A percentile compares a stretch with the other conserved stretches of the same genome.
These are phyloP conservation scores for Nakaseomyces delphensis DNA, from an alignment of 1,139 yeast genomes.

Conservation along the genomic window DNA sequence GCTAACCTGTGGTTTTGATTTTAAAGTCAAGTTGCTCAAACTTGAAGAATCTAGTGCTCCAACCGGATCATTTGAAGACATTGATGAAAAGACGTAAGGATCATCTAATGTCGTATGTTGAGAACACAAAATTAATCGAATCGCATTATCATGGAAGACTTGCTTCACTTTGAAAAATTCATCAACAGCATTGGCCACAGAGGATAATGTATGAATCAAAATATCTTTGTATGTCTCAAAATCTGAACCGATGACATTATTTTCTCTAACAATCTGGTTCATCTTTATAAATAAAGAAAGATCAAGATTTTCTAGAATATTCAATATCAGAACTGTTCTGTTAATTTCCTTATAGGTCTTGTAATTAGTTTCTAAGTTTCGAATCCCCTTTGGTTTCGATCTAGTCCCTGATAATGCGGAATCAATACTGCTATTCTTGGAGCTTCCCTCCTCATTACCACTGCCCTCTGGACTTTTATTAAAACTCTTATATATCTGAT, in stretches of 20 bases:
- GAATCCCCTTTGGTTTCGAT: background rate
- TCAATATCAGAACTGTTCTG: conserved; percentile 24
- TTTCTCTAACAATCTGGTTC: conserved; percentile 11
- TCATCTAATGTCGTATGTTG: conserved; percentile 65
- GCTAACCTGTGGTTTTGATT: background rate
- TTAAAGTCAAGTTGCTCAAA: background rate
- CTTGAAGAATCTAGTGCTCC: background rate
- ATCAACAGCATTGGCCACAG: conserved; percentile 37
- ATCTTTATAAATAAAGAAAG: conserved; percentile 28
- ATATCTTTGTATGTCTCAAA: conserved; percentile 15
- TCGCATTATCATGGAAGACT: conserved; percentile 51
- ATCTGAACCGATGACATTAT: conserved; percentile 5
- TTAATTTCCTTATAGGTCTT: conserved; percentile 28
- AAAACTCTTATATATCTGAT: conserved; percentile 5
- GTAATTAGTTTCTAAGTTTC: conserved; percentile 6
- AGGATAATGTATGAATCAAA: conserved; percentile 20
- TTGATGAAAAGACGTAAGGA: conserved; percentile 58
- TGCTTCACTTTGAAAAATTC: conserved; percentile 73
- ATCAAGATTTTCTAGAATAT: conserved; percentile 27
- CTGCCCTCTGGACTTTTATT: background rate
- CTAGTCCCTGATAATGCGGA: background rate
- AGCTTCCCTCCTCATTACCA: background rate
- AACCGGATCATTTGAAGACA: conserved; percentile 39
- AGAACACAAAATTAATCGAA: conserved; percentile 53
- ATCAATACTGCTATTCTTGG: background rate